A percentile compares a stretch with the other conserved stretches of the same genome.
These are phyloP conservation scores for Fusarium albidum DNA, from an alignment of 2,329 filamentous ascomycete genomes.

Conservation along the genomic window DNA sequence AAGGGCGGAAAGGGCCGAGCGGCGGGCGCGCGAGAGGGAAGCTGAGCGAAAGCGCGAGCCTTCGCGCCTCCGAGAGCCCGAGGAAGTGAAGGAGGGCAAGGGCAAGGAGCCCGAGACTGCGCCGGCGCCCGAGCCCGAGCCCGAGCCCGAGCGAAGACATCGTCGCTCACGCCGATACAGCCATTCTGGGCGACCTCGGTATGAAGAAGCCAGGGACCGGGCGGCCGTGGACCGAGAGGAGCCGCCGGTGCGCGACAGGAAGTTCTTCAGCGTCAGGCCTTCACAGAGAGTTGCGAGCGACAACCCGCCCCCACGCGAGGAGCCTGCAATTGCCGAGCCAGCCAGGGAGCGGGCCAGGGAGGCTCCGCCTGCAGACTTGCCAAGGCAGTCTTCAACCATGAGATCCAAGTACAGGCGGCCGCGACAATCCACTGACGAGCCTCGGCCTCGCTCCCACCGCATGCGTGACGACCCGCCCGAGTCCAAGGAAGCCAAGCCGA, in stretches of 20 bases:
- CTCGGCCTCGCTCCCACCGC: constrained; percentile 34
- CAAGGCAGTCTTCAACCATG: constrained; percentile 41
- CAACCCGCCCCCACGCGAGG: constrained; percentile 37
- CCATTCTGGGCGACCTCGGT: constrained; percentile 46
- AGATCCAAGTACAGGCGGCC: constrained; percentile 27
- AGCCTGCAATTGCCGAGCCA: constrained; percentile 28
- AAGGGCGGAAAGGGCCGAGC: constrained; percentile 53
- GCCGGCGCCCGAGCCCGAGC: constrained; percentile 37
- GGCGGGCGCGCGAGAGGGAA: constrained; percentile 39
- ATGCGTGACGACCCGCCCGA: constrained; percentile 26
- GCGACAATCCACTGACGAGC: constrained; percentile 32
- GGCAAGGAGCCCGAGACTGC: constrained; percentile 41
- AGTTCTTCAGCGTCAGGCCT: constrained; percentile 53
- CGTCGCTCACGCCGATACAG: constrained; percentile 54
- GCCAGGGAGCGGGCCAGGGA: constrained; percentile 38
- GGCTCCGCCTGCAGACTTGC: constrained; percentile 36
- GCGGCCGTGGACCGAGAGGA: constrained; percentile 38
- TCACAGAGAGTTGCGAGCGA: constrained; percentile 45
- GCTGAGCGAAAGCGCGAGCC: constrained; percentile 34
- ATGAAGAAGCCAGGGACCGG: constrained; percentile 43
- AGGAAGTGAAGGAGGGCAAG: constrained; percentile 35
- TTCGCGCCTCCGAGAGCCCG: constrained; percentile 14
- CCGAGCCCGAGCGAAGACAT: constrained; percentile 41
- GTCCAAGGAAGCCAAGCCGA: constrained; percentile 20
- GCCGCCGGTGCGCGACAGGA: constrained; percentile 44